Conservation (phyloP, 768 basidiomycete species). For the Lactifluus subvellereus region DNA sequence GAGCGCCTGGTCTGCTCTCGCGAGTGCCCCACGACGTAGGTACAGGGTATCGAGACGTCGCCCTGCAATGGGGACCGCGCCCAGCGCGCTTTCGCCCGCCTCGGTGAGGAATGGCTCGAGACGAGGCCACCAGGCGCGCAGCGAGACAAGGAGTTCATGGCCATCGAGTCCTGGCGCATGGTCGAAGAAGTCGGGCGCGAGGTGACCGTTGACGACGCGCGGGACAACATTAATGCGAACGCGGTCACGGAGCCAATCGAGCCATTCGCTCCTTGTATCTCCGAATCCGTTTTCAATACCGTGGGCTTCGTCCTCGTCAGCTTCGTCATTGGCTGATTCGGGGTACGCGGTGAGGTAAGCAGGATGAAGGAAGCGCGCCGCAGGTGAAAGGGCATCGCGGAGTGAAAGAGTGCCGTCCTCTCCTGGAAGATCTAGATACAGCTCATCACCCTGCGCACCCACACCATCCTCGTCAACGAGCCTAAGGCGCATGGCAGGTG, state of each 20-base stretch:
- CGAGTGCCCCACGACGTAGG: conserved; percentile 13
- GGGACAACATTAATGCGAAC: conserved; percentile 21
- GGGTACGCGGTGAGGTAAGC: conserved; percentile 15
- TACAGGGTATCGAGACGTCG: conserved; percentile 17
- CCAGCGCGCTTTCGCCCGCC: conserved; percentile 3
- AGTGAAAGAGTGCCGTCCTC: conserved; percentile 1
- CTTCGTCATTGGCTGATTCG: not conserved
- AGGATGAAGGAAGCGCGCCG: conserved; percentile 14
- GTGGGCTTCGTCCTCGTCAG: not conserved
- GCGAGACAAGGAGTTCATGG: conserved; percentile 1
- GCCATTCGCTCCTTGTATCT: conserved; percentile 16
- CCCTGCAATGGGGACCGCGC: conserved; percentile 2
- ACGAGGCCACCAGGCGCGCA: conserved; percentile 18
- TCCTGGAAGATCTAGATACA: conserved; percentile 15
- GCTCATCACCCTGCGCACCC: conserved; percentile 2
- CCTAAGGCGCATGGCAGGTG: conserved; percentile 5
- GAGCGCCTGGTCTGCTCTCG: not conserved
- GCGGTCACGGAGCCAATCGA: conserved; percentile 18
- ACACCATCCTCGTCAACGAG: conserved; percentile 9
- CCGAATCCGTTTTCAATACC: not conserved
- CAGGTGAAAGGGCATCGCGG: conserved; percentile 11
- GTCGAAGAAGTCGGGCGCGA: conserved; percentile 17
- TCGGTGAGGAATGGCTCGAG: not conserved
- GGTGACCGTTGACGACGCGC: conserved; percentile 12
- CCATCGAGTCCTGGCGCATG: not conserved